Conservation (phyloP, 768 basidiomycete species). For the Tylopilus felleus region DNA sequence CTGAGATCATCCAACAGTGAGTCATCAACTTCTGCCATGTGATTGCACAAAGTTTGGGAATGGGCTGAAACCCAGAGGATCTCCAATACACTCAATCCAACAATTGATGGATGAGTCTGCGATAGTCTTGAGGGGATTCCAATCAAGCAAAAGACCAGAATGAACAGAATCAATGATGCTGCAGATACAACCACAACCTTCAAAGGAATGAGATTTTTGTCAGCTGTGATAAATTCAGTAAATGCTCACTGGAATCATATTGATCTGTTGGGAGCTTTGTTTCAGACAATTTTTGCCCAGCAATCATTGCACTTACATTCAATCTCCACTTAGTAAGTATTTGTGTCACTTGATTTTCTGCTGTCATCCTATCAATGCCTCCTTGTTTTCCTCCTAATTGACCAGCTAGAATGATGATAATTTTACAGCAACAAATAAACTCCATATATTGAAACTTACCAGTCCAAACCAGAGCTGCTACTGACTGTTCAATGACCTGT, state of each 20-base stretch:
- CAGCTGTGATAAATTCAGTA: too few species aligned
- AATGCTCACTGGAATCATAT: conserved; percentile 10
- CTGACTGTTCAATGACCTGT: not conserved
- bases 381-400: not conserved
- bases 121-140: too few species aligned
- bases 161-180: too few species aligned
- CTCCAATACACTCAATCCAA: too few species aligned
- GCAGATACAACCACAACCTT: too few species aligned
- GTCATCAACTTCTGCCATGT: not conserved
- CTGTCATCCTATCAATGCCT: conserved; percentile 4
- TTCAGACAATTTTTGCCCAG: too few species aligned
- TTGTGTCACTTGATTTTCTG: too few species aligned
- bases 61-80: conserved; percentile 5
- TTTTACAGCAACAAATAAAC: too few species aligned
- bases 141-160: too few species aligned
- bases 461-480: conserved; percentile 10
- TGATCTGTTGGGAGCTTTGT: conserved; percentile 5
- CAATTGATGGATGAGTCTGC: too few species aligned
- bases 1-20: not conserved
- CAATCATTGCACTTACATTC: too few species aligned
- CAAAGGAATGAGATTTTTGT: not conserved
- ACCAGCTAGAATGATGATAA: conserved; percentile 4
- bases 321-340: too few species aligned
- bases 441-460: not conserved
- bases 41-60: not conserved